Base-by-base conservation (phyloP, 2,329 filamentous ascomycete species). In the Didymella arachidicola region DNA sequence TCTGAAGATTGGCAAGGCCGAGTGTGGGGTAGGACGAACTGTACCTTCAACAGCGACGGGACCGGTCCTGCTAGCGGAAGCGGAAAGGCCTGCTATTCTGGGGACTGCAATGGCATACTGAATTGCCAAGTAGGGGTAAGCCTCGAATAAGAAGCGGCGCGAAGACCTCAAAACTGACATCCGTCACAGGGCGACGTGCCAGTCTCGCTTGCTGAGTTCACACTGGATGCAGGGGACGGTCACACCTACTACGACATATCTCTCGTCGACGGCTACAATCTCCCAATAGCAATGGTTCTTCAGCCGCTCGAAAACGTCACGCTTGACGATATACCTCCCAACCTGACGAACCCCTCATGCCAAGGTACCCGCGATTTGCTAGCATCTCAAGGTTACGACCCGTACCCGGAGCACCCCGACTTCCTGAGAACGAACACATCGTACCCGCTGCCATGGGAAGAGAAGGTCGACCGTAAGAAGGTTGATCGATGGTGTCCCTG, bases 221-320 rank as follows among this genome's bases (percentile, higher is more conserved):
- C 89, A 53, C 83, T 94, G 16, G 84, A 86, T 48, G 89, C 88
- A 27, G 88, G 89, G 29, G 78, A 83, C 42, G 80, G 81, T 22
- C 89, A 93, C 71, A 89, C 87, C 10, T 95, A 92, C 74, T 94
- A 93, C 78, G 91, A 95, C 75, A 91, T 95, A 62, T 93, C 90
- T 39, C 82, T 94, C 2, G 91, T 95, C 22, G 91, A 95, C 72
- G 91, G 91, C 47, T 94, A 94, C 82, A 94, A 94, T 72, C 78
- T 94, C 1, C 89, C 90, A 1, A 73, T 93, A 61, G 88, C 86
- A 29, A 85, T 84, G 36, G 75, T 82, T 22, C 69, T 82, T 25
- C 71, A 80, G 43, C 72, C 78, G 11, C 84, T 87, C 22, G 82
- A 84, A 53, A 88, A 90, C 66, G 82, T 84, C 7, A 83, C 81